Evolutionary conservation across 2,329 filamentous ascomycete species (phyloP), one percentile per base, ranked within the genome.

Genomic region (Hymenotorrendiella dingleyae): DNA sequence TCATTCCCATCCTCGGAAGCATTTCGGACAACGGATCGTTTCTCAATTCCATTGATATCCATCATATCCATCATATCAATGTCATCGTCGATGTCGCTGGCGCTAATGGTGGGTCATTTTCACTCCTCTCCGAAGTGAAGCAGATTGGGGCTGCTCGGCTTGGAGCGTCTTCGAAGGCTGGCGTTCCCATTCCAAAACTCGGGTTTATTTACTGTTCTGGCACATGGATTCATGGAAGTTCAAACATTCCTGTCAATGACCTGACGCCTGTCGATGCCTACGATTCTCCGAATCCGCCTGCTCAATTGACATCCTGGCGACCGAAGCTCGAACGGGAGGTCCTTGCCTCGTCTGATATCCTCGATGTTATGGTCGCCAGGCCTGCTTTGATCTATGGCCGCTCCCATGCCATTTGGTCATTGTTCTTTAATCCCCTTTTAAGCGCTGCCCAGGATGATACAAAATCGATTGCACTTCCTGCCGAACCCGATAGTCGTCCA

Each of bases 131-230:
- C 0, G 47, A 45, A 19, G 47, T 60, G 27, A 55, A 50, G 17
- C 41, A 37, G 11, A 43, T 50, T 28, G 57, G 52, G 10, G 33
- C 22, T 34, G 52, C 51, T 17, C 48, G 51, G 20, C 47, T 59
- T 7, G 50, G 48, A 14, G 43, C 46, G 16, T 41, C 44, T 6
- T 24, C 48, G 19, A 47, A 45, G 12, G 51, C 49, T 1, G 53
- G 51, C 4, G 37, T 55, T 1, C 36, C 34, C 7, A 48, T 48
- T 17, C 60, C 57, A 11, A 68, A 67, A 45, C 43, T 67, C 2
- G 65, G 61, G 3, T 66, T 60, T 23, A 56, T 67, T 28, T 67
- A 65, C 22, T 55, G 54, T 27, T 65, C 61, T 8, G 63, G 65
- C 3, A 55, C 54, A 1, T 67, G 63, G 64, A 57, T 66, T 1